Base-by-base conservation (phyloP, 2,329 filamentous ascomycete genomes). In the Xylaria sp. region DNA sequence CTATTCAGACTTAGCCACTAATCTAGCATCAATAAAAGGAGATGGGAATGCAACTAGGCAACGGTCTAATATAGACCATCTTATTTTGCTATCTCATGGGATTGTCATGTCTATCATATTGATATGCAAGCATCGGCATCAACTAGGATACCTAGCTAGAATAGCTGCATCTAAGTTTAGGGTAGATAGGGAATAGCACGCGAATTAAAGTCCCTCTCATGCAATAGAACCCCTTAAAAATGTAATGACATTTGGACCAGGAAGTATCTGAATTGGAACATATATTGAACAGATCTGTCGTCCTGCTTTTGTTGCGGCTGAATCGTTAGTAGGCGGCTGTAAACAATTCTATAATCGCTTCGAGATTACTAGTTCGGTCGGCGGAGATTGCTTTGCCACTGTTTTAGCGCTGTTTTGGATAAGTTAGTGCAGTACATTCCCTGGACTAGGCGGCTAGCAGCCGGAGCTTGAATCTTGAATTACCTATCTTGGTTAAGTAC, bases 381-480 rank as follows among this genome's bases (percentile, higher is more conserved):
- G 48, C 13, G 12, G 48, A 12, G 48, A n/a, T 13, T 51, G 48
- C 13, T 27, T 51, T 16, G 23, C 10, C 23, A n/a, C 48, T 53
- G 50, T 21, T 54, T 54, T 54, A 35, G 25, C 27, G 51, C 16
- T 54, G 51, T 54, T 35, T 32, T 18, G 18, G 18, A 54, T 54
- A 2, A 54, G 51, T 35, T 21, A 54, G 51, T 29, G n/a, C 25
- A n/a, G 27, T 18, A 32, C 27, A 12, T 16, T 29, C 25, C 12
- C 23, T 29, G 10, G 23, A 27, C 23, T 16, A 25, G n/a, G 44
- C n/a, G n/a, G 18, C 44, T 47, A 47, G 9, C n/a, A 47, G n/a
- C n/a, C 3, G 44, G 13, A 54, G 5, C 53, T 18, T 40, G 32
- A 40, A 40, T 5, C 53, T 18, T 40, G 32, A 40, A 40, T 37